A percentile compares a stretch with the other conserved stretches of the same genome.
These are phyloP conservation scores for Marvania coccoides DNA, from an alignment of 139 green algal genomes.

Conservation along the genomic window DNA sequence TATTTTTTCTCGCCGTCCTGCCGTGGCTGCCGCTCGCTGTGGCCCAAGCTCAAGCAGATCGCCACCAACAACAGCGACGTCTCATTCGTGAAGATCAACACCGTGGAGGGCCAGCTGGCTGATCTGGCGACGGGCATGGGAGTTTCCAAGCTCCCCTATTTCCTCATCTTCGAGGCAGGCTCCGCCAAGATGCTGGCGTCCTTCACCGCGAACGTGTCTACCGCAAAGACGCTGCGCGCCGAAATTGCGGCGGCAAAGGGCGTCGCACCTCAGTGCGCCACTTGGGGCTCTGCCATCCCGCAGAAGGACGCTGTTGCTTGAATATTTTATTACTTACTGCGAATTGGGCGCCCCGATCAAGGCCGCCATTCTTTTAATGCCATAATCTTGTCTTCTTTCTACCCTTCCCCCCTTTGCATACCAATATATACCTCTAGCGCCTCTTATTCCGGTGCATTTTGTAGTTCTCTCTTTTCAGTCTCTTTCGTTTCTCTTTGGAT, in stretches of 20 bases:
- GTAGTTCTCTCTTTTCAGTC: no score
- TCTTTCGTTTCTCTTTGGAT: no score
- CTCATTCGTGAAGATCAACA: conserved; percentile 53
- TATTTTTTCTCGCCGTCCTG: conserved; percentile 49
- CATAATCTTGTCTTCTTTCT: no score
- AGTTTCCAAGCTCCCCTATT: conserved; percentile 44
- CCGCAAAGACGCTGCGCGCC: conserved; percentile 34
- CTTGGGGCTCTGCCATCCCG: background rate
- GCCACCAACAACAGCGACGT: conserved; percentile 37
- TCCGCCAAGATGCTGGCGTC: conserved; percentile 14
- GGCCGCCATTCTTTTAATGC: no score
- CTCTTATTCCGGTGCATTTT: no score
- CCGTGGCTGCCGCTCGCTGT: conserved; percentile 31
- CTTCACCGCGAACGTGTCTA: conserved; percentile 54
- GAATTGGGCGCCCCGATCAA: no score
- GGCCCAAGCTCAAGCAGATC: conserved; percentile 50
- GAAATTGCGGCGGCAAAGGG: conserved; percentile 37
- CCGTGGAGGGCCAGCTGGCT: conserved; percentile 17
- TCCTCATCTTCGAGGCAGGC: conserved; percentile 28
- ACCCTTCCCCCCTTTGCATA: no score
- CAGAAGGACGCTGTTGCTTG: no score
- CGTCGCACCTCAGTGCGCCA: background rate
- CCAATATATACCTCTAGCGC: no score
- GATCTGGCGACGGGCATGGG: conserved; percentile 34
- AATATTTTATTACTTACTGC: no score